These are phyloP conservation scores for Plantago major DNA, from an alignment of 257 asterid genomes.

Conservation along the genomic window DNA sequence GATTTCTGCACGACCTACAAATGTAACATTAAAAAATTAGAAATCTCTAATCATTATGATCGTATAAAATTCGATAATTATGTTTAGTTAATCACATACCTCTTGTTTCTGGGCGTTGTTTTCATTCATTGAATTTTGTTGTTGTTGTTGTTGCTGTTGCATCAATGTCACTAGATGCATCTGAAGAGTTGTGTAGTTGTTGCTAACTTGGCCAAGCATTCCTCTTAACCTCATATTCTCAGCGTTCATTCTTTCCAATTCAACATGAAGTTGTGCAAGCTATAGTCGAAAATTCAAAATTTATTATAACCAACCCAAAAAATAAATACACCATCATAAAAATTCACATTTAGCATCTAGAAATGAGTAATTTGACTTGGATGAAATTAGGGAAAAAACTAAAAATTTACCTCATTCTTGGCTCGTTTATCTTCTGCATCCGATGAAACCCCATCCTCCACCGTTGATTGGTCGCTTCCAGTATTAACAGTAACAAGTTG, in stretches of 20 bases:
- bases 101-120: slow-evolving; percentile 21
- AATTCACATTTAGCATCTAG: too few species aligned
- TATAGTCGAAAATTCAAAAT: not conserved
- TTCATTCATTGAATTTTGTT: slow-evolving; percentile 17
- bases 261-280: slow-evolving; percentile 59
- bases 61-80: not conserved
- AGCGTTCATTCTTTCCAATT: slow-evolving; percentile 52
- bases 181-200: slow-evolving; percentile 54
- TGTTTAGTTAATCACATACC: slow-evolving; percentile 20
- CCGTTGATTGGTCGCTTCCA: slow-evolving; percentile 79
- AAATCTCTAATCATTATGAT: not conserved
- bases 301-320: not conserved
- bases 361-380: too few species aligned
- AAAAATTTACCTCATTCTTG: slow-evolving; percentile 49
- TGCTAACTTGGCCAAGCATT: slow-evolving; percentile 64
- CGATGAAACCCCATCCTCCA: slow-evolving; percentile 58
- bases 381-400: too few species aligned
- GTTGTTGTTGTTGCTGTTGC: slow-evolving; percentile 29
- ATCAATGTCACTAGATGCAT: slow-evolving; percentile 50
- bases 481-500: slow-evolving; percentile 75
- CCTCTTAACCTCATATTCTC: slow-evolving; percentile 75
- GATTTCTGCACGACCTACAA: slow-evolving; percentile 26
- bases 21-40: not conserved
- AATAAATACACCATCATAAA: not conserved
- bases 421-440: slow-evolving; percentile 49